Conservation (phyloP, 305 asterid genomes). For the Solanum hybrid region DNA sequence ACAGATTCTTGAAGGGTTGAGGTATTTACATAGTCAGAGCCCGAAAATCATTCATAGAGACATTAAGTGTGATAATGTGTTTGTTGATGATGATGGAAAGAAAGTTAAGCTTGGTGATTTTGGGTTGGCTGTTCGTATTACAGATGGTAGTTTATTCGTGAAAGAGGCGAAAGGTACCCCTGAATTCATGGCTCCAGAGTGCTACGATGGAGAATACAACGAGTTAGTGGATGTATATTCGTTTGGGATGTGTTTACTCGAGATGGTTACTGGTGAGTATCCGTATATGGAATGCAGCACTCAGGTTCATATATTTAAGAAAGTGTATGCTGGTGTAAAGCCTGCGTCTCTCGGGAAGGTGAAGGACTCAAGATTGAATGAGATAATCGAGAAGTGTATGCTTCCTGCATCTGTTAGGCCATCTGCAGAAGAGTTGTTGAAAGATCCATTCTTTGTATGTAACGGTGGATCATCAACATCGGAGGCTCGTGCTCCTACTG, state of each 20-base stretch:
- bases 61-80: neutral
- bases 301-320: constrained; percentile 35
- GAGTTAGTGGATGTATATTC: constrained; percentile 40
- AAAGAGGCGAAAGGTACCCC: constrained; percentile 43
- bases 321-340: constrained; percentile 37
- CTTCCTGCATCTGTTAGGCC: constrained; percentile 35
- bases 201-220: constrained; percentile 41
- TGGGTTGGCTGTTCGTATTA: constrained; percentile 30
- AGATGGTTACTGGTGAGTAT: constrained; percentile 39
- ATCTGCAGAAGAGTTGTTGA: constrained; percentile 37
- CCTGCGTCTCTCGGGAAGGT: constrained; percentile 36
- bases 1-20: constrained; percentile 37
- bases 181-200: constrained; percentile 55
- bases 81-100: neutral
- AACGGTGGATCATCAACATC: neutral
- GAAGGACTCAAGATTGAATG: constrained; percentile 19
- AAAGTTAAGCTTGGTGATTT: constrained; percentile 34
- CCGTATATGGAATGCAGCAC: constrained; percentile 40
- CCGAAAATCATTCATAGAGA: constrained; percentile 9
- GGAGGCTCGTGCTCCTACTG: neutral
- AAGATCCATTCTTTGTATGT: constrained; percentile 30
- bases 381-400: constrained; percentile 29
- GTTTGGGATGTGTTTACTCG: constrained; percentile 45
- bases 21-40: constrained; percentile 33
- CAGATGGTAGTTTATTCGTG: constrained; percentile 29